Evolutionary conservation across 768 basidiomycete species (phyloP).

Genomic region (Tylopilus subfusipes): DNA sequence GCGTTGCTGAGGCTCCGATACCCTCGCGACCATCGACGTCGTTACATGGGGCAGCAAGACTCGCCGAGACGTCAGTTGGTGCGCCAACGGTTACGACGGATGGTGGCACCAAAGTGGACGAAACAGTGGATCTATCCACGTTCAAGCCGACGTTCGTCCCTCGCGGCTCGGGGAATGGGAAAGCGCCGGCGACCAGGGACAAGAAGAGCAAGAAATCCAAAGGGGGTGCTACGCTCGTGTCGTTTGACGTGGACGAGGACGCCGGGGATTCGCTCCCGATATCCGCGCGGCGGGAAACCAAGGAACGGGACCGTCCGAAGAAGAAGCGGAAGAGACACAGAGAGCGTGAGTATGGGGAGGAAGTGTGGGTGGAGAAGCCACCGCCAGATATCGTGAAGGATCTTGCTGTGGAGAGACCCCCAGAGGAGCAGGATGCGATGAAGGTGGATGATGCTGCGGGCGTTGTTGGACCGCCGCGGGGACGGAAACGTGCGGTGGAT

Average conservation of each 20-base stretch:
- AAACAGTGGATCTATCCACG: conserved; percentile 53
- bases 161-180: conserved; percentile 36
- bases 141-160: conserved; percentile 91
- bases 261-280: conserved; percentile 37
- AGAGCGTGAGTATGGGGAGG: conserved; percentile 48
- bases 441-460: conserved; percentile 16
- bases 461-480: conserved; percentile 30
- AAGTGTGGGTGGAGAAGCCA: conserved; percentile 70
- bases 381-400: conserved; percentile 47
- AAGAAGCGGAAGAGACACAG: conserved; percentile 41
- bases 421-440: conserved; percentile 6
- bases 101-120: conserved; percentile 1
- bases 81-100: background rate
- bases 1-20: background rate
- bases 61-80: background rate
- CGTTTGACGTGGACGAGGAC: conserved; percentile 75
- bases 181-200: conserved; percentile 44
- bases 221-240: conserved; percentile 47
- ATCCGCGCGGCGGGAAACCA: conserved; percentile 30
- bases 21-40: conserved; percentile 12
- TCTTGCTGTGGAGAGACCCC: conserved; percentile 20
- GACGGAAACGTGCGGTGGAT: conserved; percentile 70
- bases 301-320: conserved; percentile 37
- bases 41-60: background rate
- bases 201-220: conserved; percentile 49